Conservation (phyloP, 768 basidiomycete genomes). For the Leccinum truebloodii region DNA sequence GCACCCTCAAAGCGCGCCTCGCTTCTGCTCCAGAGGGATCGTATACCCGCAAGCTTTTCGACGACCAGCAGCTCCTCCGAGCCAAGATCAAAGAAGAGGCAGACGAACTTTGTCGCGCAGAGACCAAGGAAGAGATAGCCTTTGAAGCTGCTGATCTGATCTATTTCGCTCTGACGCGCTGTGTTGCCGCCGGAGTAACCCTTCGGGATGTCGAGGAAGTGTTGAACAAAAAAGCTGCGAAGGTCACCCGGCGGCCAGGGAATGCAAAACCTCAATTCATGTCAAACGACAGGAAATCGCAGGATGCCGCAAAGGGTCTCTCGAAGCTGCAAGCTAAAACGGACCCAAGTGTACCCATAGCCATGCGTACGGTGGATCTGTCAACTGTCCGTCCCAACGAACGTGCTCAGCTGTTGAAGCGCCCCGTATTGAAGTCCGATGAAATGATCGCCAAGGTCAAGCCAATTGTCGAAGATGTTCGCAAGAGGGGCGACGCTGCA, state of each 20-base stretch:
- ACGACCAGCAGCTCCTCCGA: slow-evolving; percentile 74
- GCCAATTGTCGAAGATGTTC: slow-evolving; percentile 90
- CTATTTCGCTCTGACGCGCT: slow-evolving; percentile 89
- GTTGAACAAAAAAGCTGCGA: slow-evolving; percentile 82
- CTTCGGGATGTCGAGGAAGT: slow-evolving; percentile 82
- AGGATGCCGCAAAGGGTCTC: slow-evolving; percentile 32
- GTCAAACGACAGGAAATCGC: slow-evolving; percentile 21
- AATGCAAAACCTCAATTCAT: slow-evolving; percentile 88
- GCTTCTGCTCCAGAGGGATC: slow-evolving; percentile 83
- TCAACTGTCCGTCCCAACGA: slow-evolving; percentile 47
- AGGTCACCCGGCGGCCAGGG: slow-evolving; percentile 83
- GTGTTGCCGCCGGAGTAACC: slow-evolving; percentile 78
- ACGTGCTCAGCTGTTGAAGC: slow-evolving; percentile 71
- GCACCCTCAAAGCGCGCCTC: slow-evolving; percentile 70
- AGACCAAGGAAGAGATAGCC: slow-evolving; percentile 77
- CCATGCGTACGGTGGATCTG: slow-evolving; percentile 76
- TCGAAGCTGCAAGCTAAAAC: slow-evolving; percentile 21
- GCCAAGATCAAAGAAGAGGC: slow-evolving; percentile 99
- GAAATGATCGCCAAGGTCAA: slow-evolving; percentile 78
- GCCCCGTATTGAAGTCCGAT: slow-evolving; percentile 80
- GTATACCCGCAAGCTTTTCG: slow-evolving; percentile 87
- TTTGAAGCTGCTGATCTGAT: slow-evolving; percentile 95
- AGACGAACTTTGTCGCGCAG: slow-evolving; percentile 88
- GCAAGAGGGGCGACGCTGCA: slow-evolving; percentile 80
- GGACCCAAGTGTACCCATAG: slow-evolving; percentile 53